Percentiles rank a stretch among this genome's conserved stretches.
Evolutionary conservation across 257 asterid species (phyloP).

Genomic region (Cynanchum wilfordii): DNA sequence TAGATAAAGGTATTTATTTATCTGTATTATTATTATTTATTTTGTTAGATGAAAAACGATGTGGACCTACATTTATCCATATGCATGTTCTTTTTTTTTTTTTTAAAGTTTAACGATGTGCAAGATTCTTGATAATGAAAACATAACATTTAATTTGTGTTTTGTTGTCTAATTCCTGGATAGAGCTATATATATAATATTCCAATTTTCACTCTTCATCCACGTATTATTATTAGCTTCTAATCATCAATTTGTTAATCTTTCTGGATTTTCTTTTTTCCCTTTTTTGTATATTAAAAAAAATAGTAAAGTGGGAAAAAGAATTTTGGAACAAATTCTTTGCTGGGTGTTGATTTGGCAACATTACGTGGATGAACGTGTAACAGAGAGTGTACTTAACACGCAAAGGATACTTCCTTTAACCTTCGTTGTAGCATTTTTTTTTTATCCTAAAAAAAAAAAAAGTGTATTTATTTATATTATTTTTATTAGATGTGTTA

Average conservation of each 20-base stretch:
- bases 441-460: background rate
- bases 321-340: constrained; percentile 4
- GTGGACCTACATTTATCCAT: background rate
- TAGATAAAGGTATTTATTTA: no score
- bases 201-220: background rate
- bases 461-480: background rate
- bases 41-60: background rate
- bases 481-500: no score
- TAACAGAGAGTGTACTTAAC: no score
- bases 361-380: background rate
- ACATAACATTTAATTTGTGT: background rate
- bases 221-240: background rate
- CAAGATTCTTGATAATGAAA: background rate
- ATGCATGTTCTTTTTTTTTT: background rate
- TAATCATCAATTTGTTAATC: background rate
- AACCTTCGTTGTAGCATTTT: no score
- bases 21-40: no score
- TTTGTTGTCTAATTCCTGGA: background rate
- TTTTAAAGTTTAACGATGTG: background rate
- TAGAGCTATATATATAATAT: background rate
- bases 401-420: no score
- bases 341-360: background rate
- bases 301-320: background rate
- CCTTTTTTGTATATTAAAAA: no score
- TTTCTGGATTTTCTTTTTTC: no score